Percentiles rank a stretch among this genome's conserved stretches.
phyloP scores from a whole-genome alignment of 257 asterid species.

The Coffea eugenioides region DNA sequence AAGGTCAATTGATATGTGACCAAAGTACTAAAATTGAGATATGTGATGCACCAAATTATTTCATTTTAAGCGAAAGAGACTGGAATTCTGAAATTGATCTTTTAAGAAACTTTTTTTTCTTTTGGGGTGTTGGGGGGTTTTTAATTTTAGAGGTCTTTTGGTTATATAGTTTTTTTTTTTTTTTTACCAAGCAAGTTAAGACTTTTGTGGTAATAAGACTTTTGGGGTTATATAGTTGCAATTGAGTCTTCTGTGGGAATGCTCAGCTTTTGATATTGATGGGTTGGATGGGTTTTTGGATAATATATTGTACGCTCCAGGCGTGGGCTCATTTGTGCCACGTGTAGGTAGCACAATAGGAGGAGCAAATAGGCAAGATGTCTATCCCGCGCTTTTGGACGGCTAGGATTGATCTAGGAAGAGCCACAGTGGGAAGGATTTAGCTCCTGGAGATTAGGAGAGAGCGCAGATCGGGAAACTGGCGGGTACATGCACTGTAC shows the following conservation, averaged over 20 bases:
- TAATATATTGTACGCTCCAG: not conserved
- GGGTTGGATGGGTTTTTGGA: not conserved
- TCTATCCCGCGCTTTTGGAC: conserved; percentile 57
- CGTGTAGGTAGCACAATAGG: not conserved
- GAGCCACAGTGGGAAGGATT: not conserved
- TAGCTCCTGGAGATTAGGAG: not conserved
- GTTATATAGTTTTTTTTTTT: not conserved
- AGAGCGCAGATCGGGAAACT: not conserved
- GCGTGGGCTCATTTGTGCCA: not conserved
- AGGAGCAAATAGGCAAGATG: not conserved
- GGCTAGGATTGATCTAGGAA: conserved; percentile 28
- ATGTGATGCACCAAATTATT: not conserved
- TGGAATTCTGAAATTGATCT: too few relatives aligned
- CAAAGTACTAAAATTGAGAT: not conserved
- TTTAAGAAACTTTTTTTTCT: not conserved
- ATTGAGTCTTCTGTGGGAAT: not conserved
- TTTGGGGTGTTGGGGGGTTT: too few relatives aligned
- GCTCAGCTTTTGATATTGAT: conserved; percentile 27
- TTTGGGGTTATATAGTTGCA: not conserved
- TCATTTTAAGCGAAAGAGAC: not conserved
- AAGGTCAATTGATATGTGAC: not conserved
- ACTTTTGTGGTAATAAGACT: too few relatives aligned
- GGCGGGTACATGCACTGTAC: not conserved
- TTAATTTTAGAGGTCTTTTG: not conserved
- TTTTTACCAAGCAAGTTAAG: too few relatives aligned